These are phyloP conservation scores for Amborella trichopoda DNA, from an alignment of 164 flowering plant species.

Conservation along the genomic window DNA sequence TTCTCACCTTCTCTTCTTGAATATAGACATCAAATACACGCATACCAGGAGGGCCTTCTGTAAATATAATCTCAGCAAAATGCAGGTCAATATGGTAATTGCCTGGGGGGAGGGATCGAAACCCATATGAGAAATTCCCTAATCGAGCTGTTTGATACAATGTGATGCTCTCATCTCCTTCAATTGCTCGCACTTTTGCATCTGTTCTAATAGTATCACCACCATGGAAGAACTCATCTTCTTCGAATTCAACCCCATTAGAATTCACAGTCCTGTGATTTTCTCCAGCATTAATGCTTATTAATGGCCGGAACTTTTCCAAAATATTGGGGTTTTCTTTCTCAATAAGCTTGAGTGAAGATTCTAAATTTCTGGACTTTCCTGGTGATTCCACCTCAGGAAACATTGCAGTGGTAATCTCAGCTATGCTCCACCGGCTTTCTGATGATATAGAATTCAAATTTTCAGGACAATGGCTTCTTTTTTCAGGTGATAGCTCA, in stretches of 20 bases:
- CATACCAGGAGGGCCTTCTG: slow-evolving; percentile 47
- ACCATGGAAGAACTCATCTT: slow-evolving; percentile 28
- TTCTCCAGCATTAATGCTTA: slow-evolving; percentile 43
- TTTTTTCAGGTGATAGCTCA: not conserved
- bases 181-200: slow-evolving; percentile 13
- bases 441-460: not conserved
- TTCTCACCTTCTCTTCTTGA: slow-evolving; percentile 52
- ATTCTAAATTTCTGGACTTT: slow-evolving; percentile 15
- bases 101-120: slow-evolving; percentile 28
- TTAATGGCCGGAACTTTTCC: slow-evolving; percentile 7
- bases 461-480: not conserved
- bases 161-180: slow-evolving; percentile 14
- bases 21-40: slow-evolving; percentile 53
- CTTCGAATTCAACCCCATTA: slow-evolving; percentile 19
- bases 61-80: slow-evolving; percentile 50
- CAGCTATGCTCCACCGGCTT: not conserved
- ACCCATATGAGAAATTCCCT: slow-evolving; percentile 40
- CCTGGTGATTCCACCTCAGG: not conserved
- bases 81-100: slow-evolving; percentile 38
- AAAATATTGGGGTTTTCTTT: not conserved
- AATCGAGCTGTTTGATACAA: slow-evolving; percentile 49
- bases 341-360: slow-evolving; percentile 50
- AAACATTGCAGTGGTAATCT: not conserved
- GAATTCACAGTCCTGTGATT: slow-evolving; percentile 4
- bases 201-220: slow-evolving; percentile 38